Percentiles rank a stretch among this genome's conserved stretches.
Evolutionary conservation across 345 rosid species (phyloP).

Genomic region (Durio zibethinus): DNA sequence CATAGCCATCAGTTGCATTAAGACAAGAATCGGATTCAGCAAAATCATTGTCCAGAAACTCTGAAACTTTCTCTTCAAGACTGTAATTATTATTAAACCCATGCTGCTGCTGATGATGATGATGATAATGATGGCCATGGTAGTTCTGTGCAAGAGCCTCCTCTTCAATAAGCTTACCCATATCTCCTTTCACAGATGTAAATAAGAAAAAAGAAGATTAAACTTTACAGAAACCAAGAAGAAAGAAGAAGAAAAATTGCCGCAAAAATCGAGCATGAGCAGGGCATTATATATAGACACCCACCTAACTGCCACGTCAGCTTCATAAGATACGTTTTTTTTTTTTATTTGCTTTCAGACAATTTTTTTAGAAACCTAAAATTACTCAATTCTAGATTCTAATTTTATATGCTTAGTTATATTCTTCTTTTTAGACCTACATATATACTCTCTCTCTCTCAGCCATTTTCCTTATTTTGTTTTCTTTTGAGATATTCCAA

Average conservation of each 20-base stretch:
- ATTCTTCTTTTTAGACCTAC: no score
- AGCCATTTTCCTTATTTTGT: no score
- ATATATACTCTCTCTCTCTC: no score
- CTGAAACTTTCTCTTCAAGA: conserved; percentile 35
- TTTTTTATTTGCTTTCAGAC: background rate
- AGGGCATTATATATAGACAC: background rate
- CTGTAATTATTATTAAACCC: conserved; percentile 15
- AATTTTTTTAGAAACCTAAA: background rate
- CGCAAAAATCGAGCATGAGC: background rate
- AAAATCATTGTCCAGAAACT: conserved; percentile 18
- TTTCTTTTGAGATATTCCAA: no score
- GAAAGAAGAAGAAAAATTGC: conserved; percentile 1
- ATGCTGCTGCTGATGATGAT: background rate
- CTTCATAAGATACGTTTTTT: background rate
- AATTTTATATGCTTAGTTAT: background rate
- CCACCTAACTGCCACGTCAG: background rate
- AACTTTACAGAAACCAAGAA: background rate
- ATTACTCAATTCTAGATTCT: no score
- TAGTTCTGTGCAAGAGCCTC: conserved; percentile 20
- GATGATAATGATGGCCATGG: background rate
- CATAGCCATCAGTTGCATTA: conserved; percentile 11
- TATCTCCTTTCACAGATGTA: conserved; percentile 3
- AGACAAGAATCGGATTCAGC: background rate
- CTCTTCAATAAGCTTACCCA: conserved; percentile 26
- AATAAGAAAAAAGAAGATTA: background rate